Conservation (phyloP, 2,329 filamentous ascomycete species). For the Lomentospora prolificans region DNA sequence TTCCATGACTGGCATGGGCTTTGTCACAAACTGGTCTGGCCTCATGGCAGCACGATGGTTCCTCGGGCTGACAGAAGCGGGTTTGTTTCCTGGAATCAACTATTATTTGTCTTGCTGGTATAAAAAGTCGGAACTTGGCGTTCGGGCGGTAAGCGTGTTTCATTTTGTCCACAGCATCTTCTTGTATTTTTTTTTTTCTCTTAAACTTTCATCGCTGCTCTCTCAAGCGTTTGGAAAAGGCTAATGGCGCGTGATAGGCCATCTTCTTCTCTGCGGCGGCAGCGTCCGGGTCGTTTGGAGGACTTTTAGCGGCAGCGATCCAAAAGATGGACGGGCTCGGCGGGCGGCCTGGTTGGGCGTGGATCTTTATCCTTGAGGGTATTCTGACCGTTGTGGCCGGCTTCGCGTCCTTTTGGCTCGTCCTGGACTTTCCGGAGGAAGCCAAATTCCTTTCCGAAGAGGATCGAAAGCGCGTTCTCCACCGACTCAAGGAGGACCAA, state of each 20-base stretch:
- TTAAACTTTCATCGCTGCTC: background rate
- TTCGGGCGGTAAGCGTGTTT: conserved; percentile 36
- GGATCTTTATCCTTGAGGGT: conserved; percentile 59
- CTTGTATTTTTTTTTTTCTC: conserved; percentile 7
- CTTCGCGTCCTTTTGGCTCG: conserved; percentile 57
- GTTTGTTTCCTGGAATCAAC: conserved; percentile 55
- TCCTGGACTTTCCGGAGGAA: conserved; percentile 69
- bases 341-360: conserved; percentile 43
- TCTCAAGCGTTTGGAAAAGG: background rate
- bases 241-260: conserved; percentile 26
- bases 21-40: conserved; percentile 32
- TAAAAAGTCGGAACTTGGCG: conserved; percentile 62
- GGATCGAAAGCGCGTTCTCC: conserved; percentile 59
- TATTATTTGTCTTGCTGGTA: conserved; percentile 73
- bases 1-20: conserved; percentile 38
- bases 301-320: conserved; percentile 59
- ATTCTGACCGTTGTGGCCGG: conserved; percentile 58
- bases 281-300: conserved; percentile 64
- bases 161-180: background rate
- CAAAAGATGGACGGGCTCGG: conserved; percentile 53
- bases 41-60: conserved; percentile 41
- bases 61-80: conserved; percentile 57
- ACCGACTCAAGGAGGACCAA: conserved; percentile 56
- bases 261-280: conserved; percentile 76
- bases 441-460: conserved; percentile 57